Conservation (phyloP, 805 yeast genomes). For the Kodamaea restingae region DNA sequence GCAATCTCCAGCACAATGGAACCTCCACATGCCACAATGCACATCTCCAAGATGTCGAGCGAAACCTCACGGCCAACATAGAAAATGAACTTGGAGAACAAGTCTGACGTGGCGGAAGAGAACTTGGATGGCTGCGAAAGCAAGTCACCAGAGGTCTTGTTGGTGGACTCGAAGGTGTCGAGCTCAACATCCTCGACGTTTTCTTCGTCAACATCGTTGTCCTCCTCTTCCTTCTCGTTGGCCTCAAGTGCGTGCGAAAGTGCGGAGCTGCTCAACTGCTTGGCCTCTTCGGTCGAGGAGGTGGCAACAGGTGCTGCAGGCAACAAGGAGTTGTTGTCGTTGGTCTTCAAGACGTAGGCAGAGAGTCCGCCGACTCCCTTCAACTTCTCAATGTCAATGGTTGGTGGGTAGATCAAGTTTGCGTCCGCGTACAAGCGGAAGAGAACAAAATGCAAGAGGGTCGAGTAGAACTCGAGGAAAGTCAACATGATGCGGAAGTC, state of each 20-base stretch:
- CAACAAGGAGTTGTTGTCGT: constrained; percentile 36
- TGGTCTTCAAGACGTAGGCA: constrained; percentile 68
- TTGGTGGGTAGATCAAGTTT: constrained; percentile 88
- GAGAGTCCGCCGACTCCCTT: constrained; percentile 89
- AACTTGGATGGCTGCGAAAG: constrained; percentile 60
- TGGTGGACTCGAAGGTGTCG: constrained; percentile 67
- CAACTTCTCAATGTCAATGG: constrained; percentile 63
- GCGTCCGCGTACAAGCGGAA: constrained; percentile 82
- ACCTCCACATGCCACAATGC: constrained; percentile 85
- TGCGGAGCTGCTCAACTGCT: constrained; percentile 38
- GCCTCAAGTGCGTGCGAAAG: constrained; percentile 53
- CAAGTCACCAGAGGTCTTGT: constrained; percentile 62
- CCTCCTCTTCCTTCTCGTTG: constrained; percentile 34
- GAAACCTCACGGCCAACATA: constrained; percentile 95
- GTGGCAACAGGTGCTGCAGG: constrained; percentile 27
- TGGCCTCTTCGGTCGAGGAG: constrained; percentile 13
- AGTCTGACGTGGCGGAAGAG: constrained; percentile 55
- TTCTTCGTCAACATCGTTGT: constrained; percentile 33
- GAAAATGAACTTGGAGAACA: constrained; percentile 75
- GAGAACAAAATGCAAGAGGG: constrained; percentile 81
- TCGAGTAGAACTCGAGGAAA: constrained; percentile 91
- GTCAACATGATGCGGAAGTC: constrained; percentile 97
- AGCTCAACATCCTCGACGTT: constrained; percentile 31
- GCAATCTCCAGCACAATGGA: constrained; percentile 80
- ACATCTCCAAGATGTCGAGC: constrained; percentile 82